Conservation (phyloP, 192 early-diverging fungal genomes). For the Podochytrium sp. region DNA sequence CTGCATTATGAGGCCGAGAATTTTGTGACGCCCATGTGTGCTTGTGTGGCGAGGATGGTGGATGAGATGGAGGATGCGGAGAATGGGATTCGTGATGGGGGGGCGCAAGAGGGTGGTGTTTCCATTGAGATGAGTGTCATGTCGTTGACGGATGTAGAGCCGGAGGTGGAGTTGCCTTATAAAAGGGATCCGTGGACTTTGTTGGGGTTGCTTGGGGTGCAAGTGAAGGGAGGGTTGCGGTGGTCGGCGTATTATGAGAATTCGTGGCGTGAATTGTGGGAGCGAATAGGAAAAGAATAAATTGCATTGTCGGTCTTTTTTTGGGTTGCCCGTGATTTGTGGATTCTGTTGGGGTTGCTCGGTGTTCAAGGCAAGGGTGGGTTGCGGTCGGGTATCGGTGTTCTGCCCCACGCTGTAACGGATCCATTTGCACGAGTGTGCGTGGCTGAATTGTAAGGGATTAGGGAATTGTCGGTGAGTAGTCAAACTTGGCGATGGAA, state of each 20-base stretch:
- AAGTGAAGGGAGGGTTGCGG: neutral
- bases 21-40: slow-evolving; percentile 3
- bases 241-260: slow-evolving; percentile 9
- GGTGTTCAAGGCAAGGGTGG: neutral
- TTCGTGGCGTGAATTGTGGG: slow-evolving; percentile 6
- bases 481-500: too few relatives aligned
- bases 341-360: neutral
- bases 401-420: too few relatives aligned
- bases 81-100: neutral
- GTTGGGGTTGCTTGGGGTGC: slow-evolving; percentile 7
- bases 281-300: neutral
- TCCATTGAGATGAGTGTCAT: slow-evolving; percentile 7
- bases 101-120: neutral
- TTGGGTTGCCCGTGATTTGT: neutral
- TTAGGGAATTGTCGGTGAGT: too few relatives aligned
- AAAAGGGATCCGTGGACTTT: slow-evolving; percentile 2
- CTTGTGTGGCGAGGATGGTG: neutral
- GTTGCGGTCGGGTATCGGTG: neutral
- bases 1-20: neutral
- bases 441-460: too few relatives aligned
- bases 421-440: too few relatives aligned
- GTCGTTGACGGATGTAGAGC: slow-evolving; percentile 6
- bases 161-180: neutral
- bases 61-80: slow-evolving; percentile 4
- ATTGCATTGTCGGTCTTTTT: too few relatives aligned